These are phyloP conservation scores for Melastoma candidum DNA, from an alignment of 441 rosid genomes.

Conservation along the genomic window DNA sequence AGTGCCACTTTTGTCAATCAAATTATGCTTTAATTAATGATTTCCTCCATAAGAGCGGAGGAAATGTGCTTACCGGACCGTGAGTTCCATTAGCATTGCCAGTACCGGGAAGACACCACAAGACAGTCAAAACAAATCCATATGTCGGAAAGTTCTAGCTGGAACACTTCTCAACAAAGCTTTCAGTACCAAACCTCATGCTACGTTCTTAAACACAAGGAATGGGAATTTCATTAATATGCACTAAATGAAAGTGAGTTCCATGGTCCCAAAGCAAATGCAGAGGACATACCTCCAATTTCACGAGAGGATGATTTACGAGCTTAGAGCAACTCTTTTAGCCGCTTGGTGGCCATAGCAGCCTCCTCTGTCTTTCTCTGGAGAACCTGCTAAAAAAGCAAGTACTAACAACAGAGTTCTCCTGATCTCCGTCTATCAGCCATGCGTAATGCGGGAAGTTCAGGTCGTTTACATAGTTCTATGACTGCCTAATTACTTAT, in stretches of 20 bases:
- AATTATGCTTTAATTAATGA: neutral
- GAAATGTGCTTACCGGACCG: constrained; percentile 55
- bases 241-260: no score
- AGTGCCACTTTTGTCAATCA: constrained; percentile 10
- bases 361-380: constrained; percentile 99
- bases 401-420: constrained; percentile 9
- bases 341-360: constrained; percentile 94
- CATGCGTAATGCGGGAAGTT: no score
- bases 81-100: constrained; percentile 67
- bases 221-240: no score
- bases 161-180: no score
- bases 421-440: no score
- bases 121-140: constrained; percentile 1
- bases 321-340: constrained; percentile 94
- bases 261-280: no score
- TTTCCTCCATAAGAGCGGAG: constrained; percentile 5
- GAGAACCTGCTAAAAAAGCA: constrained; percentile 63
- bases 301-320: constrained; percentile 83
- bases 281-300: constrained; percentile 35
- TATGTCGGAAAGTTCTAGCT: neutral
- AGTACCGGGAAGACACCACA: constrained; percentile 40
- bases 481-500: no score
- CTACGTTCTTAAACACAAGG: no score
- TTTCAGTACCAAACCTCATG: no score
- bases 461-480: no score